Evolutionary conservation across 345 rosid genomes (phyloP), one percentile per base, ranked within the genome.

Genomic region (Ceriops zippeliana): DNA sequence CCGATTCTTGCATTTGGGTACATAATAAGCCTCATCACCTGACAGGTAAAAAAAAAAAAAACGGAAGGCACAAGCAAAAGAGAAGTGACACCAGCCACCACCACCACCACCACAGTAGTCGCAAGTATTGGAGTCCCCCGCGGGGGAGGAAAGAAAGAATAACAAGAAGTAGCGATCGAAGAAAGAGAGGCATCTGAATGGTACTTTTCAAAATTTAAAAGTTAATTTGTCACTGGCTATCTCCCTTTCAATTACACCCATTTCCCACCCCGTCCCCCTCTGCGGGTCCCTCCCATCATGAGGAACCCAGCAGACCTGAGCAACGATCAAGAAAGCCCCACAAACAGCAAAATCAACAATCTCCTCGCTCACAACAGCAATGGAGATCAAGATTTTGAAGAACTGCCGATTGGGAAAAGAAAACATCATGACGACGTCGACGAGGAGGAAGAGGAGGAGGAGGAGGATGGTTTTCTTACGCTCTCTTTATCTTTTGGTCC

Each of bases 401-500:
- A 13, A 15, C 24, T 13, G 5, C 62, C 38, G 31, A 15, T 16
- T 31, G 37, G 65, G 1, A 72, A 65, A 21, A 65, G 38, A 47
- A 31, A 47, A 19, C 59, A 61, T 0, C 11, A 66, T 1, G 27
- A 0, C 0, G 8, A 66, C 0, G 49, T 1, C n/a, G 37, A 54
- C 16, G 9, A n/a, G 30, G 22, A 56, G 17, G 22, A 10, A 16
- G n/a, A 21, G 15, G 13, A 5, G 13, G 27, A 64, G 6, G 70
- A 75, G 7, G 22, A 62, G 7, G 64, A 71, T 46, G 9, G 32
- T 27, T 21, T 21, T 24, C 76, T 79, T 0, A 26, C 70, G 10
- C 73, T 79, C 8, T 68, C 73, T 16, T 53, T 77, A 2, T 58
- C 77, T 1, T 47, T 52, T 32, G 49, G 49, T 42, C 49, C 49